A percentile compares a stretch with the other conserved stretches of the same genome.
Conservation (phyloP, 2,329 filamentous ascomycete species). For the Alternaria panax region DNA sequence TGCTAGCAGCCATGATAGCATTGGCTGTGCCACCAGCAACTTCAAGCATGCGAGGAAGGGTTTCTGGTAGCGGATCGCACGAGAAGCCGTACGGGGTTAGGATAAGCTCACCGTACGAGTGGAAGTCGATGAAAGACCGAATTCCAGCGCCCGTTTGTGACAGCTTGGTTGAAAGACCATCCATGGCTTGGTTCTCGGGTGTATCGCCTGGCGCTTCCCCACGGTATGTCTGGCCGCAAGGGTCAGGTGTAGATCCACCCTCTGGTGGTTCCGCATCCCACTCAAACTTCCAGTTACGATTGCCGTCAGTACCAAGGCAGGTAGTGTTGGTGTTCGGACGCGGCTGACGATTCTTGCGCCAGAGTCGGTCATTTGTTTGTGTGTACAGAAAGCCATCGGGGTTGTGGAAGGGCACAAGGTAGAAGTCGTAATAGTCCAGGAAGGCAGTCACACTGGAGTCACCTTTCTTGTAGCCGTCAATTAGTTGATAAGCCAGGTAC, state of each 20-base stretch:
- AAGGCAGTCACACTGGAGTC: slow-evolving; percentile 38
- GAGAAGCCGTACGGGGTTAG: slow-evolving; percentile 64
- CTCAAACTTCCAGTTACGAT: slow-evolving; percentile 46
- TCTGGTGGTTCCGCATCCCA: slow-evolving; percentile 41
- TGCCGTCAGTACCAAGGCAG: slow-evolving; percentile 45
- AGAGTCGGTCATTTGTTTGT: slow-evolving; percentile 46
- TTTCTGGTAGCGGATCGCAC: slow-evolving; percentile 50
- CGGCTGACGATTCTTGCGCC: slow-evolving; percentile 48
- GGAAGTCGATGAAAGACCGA: slow-evolving; percentile 69
- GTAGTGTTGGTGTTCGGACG: slow-evolving; percentile 35
- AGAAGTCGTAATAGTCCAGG: slow-evolving; percentile 43
- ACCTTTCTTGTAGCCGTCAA: slow-evolving; percentile 38
- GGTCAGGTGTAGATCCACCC: slow-evolving; percentile 36
- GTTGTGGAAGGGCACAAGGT: slow-evolving; percentile 44
- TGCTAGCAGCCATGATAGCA: slow-evolving; percentile 59
- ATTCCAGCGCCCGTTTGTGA: slow-evolving; percentile 54
- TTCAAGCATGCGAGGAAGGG: slow-evolving; percentile 57
- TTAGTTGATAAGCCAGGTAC: slow-evolving; percentile 40
- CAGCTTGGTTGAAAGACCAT: slow-evolving; percentile 54
- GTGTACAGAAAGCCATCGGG: slow-evolving; percentile 46
- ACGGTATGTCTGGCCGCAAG: slow-evolving; percentile 45
- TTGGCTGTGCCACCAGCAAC: slow-evolving; percentile 29
- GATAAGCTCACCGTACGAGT: slow-evolving; percentile 68
- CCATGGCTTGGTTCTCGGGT: slow-evolving; percentile 50
- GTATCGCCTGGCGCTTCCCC: slow-evolving; percentile 41